phyloP scores from a whole-genome alignment of 2,329 filamentous ascomycete genomes.

The Diaporthe citri region DNA sequence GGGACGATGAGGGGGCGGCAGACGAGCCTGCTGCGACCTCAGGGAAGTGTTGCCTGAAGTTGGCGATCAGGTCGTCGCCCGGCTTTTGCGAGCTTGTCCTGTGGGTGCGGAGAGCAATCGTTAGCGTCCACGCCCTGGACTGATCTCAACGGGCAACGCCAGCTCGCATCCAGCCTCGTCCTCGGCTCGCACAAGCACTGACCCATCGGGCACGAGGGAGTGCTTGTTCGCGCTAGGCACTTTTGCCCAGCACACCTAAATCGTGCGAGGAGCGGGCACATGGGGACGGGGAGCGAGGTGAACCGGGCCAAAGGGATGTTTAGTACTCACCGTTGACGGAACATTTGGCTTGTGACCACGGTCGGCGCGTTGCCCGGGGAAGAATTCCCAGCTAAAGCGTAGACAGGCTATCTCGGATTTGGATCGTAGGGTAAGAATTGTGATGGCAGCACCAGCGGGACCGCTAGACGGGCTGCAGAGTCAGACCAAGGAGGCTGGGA shows the following conservation, averaged over 20 bases:
- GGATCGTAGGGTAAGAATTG: neutral
- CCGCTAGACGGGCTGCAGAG: constrained; percentile 30
- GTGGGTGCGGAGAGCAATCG: constrained; percentile 17
- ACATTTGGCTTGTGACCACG: constrained; percentile 35
- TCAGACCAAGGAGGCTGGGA: constrained; percentile 32
- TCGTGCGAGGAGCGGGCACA: neutral
- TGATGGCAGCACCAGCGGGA: constrained; percentile 1
- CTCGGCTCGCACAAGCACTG: constrained; percentile 4
- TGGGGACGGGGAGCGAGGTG: neutral
- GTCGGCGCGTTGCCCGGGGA: constrained; percentile 12
- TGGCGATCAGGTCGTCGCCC: constrained; percentile 83
- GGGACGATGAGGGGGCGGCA: constrained; percentile 56
- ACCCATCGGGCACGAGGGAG: no score
- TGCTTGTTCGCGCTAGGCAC: neutral
- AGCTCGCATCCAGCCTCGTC: neutral
- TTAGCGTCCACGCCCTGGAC: constrained; percentile 21
- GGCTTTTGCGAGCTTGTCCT: constrained; percentile 88
- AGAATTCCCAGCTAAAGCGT: neutral
- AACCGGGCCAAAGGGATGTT: neutral
- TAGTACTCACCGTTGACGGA: constrained; percentile 39
- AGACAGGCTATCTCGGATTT: constrained; percentile 12
- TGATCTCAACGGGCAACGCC: constrained; percentile 11
- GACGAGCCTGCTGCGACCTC: constrained; percentile 68
- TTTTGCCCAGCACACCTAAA: neutral
- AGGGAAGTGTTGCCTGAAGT: constrained; percentile 87